Percentiles rank a stretch among this genome's conserved stretches.
Conservation (phyloP, 768 basidiomycete genomes). For the Hygrocybe punicea region DNA sequence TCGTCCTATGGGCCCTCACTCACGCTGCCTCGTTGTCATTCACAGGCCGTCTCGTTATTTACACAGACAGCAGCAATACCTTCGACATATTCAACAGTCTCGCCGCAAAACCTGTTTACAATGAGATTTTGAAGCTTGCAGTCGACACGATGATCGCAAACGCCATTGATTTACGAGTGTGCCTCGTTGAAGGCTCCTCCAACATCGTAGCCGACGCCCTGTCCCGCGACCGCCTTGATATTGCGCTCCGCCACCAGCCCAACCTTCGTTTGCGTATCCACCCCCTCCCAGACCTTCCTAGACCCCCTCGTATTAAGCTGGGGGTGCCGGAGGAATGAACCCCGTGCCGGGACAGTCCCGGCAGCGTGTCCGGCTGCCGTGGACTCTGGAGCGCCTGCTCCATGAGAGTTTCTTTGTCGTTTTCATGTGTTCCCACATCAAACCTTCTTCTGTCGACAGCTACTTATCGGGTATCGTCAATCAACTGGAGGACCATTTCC, state of each 20-base stretch:
- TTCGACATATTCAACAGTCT: too few species aligned
- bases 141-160: conserved; percentile 13
- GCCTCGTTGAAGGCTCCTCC: conserved; percentile 10
- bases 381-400: conserved; percentile 32
- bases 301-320: too few species aligned
- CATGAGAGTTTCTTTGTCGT: conserved; percentile 28
- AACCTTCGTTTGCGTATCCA: neutral
- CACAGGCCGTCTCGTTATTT: too few species aligned
- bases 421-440: too few species aligned
- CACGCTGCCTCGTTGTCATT: conserved; percentile 10
- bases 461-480: too few species aligned
- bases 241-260: neutral
- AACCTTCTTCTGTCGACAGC: too few species aligned
- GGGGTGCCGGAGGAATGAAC: conserved; percentile 14
- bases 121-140: conserved; percentile 10
- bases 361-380: too few species aligned
- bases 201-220: conserved; percentile 22
- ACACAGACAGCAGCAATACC: conserved; percentile 23
- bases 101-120: too few species aligned
- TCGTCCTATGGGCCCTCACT: conserved; percentile 14
- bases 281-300: conserved; percentile 19
- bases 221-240: neutral
- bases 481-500: conserved; percentile 20
- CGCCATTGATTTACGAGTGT: conserved; percentile 11
- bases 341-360: conserved; percentile 8